These are phyloP conservation scores for Coemansia furcata DNA, from an alignment of 192 early-diverging fungal species.

Conservation along the genomic window DNA sequence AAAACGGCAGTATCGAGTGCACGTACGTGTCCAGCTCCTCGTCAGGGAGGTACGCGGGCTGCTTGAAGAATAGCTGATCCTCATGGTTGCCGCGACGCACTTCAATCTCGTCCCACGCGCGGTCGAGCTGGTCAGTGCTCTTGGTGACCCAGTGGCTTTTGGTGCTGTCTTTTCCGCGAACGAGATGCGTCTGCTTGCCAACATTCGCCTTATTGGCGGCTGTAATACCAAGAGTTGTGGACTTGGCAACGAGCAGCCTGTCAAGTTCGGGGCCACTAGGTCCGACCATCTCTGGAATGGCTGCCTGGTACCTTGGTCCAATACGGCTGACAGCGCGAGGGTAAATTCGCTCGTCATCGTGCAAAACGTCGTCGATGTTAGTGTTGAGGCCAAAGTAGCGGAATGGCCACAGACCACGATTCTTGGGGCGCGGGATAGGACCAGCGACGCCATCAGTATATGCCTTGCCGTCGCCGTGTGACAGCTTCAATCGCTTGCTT, in stretches of 20 bases:
- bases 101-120: conserved; percentile 49
- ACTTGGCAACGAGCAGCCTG: conserved; percentile 11
- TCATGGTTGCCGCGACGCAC: conserved; percentile 37
- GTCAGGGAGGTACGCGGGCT: conserved; percentile 40
- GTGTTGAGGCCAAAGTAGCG: conserved; percentile 85
- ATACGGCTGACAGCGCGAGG: conserved; percentile 76
- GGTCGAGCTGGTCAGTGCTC: conserved; percentile 46
- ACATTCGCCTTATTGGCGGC: background rate
- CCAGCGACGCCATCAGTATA: conserved; percentile 11
- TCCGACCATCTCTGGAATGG: conserved; percentile 57
- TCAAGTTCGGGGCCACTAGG: conserved; percentile 40
- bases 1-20: conserved; percentile 42
- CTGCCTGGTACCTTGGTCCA: conserved; percentile 80
- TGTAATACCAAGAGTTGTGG: background rate
- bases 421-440: conserved; percentile 38
- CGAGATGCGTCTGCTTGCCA: background rate
- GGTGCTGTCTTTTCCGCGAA: conserved; percentile 15
- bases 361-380: conserved; percentile 66
- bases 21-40: conserved; percentile 55
- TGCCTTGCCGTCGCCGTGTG: conserved; percentile 21
- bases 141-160: conserved; percentile 41
- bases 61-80: conserved; percentile 43
- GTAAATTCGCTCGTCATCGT: conserved; percentile 74
- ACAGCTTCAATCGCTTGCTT: conserved; percentile 42
- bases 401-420: conserved; percentile 77